Conservation (phyloP, 306 rosid species). For the Vigna radiata region DNA sequence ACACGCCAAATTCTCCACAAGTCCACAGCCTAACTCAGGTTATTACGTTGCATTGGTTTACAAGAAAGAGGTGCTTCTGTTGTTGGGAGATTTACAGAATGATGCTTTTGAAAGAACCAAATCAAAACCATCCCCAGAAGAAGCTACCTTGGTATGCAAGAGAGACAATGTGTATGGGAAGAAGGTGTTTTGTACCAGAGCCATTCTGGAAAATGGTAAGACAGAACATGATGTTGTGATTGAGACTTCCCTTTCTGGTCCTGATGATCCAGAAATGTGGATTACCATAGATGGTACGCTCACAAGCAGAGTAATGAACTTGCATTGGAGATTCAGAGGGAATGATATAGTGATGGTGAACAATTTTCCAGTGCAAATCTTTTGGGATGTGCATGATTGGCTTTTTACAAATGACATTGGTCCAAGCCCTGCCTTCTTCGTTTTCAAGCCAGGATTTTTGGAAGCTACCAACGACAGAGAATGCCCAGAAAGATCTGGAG, state of each 20-base stretch:
- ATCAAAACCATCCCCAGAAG: constrained; percentile 56
- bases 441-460: constrained; percentile 57
- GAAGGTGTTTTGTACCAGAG: constrained; percentile 58
- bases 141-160: constrained; percentile 61
- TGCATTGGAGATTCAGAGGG: constrained; percentile 83
- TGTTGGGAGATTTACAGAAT: constrained; percentile 60
- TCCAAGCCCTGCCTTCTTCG: constrained; percentile 62
- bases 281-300: constrained; percentile 62
- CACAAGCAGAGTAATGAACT: constrained; percentile 62
- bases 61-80: constrained; percentile 56
- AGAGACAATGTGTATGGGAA: constrained; percentile 67
- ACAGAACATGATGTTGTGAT: constrained; percentile 64
- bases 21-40: constrained; percentile 57
- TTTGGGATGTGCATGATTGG: constrained; percentile 89
- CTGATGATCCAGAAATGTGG: constrained; percentile 80
- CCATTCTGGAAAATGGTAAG: constrained; percentile 57
- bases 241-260: constrained; percentile 61
- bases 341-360: constrained; percentile 63
- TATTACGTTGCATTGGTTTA: constrained; percentile 69
- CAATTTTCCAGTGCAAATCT: constrained; percentile 56
- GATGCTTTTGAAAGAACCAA: constrained; percentile 65
- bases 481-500: constrained; percentile 5
- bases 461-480: constrained; percentile 39
- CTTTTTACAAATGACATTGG: constrained; percentile 50
- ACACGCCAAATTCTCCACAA: constrained; percentile 46